Evolutionary conservation across 495 filamentous ascomycete species (phyloP), one percentile per base, ranked within the genome.

Genomic region (Xeromyces bisporus): DNA sequence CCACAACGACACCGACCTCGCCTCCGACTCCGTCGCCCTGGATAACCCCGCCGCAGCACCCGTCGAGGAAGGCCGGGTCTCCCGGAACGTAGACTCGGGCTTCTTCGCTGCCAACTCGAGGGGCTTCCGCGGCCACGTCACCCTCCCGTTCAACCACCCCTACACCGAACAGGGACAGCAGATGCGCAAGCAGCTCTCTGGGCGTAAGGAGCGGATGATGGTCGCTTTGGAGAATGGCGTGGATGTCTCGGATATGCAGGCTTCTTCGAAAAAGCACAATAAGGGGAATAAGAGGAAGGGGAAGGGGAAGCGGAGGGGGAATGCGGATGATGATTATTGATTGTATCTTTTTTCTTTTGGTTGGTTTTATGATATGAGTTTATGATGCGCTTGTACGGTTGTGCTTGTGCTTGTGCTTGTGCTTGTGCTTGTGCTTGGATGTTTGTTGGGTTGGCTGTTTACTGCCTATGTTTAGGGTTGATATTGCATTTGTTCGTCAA

Each of bases 221-320:
- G 56, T 82, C 36, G 87, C 91, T 13, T 33, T 93, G 23, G 85
- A 94, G 56, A 79, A 77, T 36, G 76, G 78, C 26, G 47, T 94
- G 8, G 82, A 91, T 47, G 78, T 82, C 2, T 77, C 75, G 18
- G 91, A 96, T 31, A 62, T 93, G 39, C 70, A 66, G 47, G 33
- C 67, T 43, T 65, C 62, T 34, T 49, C 78, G 15, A 99, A 99
- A 71, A 96, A 94, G 60, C 91, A 96, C 53, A 93, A 83, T 55
- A 96, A 96, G 62, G 76, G 66, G 6, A 73, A 77, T 33, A 73
- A 93, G 62, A 73, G 66, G 15, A 68, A 69, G 49, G 56, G 59
- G 7, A 75, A 74, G 60, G 62, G 53, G 37, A 68, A 68, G 44
- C 57, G 48, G 29, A 48, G 50, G 41, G 47, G 48, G 23, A 40